Base-by-base conservation (phyloP, 352 stramenopile species). In the Lagenidium giganteum region DNA sequence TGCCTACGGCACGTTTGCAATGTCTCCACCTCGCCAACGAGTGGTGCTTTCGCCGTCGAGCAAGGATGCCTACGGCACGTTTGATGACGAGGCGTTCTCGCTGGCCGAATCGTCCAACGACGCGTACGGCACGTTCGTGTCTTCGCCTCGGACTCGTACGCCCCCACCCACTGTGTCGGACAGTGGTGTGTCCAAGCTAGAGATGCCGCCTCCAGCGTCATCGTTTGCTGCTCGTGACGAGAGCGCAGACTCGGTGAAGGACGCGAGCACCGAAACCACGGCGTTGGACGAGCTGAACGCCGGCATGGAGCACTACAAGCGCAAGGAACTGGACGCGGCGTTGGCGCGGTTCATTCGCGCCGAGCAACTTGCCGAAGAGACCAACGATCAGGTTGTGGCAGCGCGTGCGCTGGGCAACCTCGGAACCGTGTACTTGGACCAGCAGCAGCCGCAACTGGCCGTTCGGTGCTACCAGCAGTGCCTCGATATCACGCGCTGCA, bases 381-480 rank as follows among this genome's bases (percentile, higher is more conserved):
- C 51, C 0, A 45, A 70, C 17, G 72, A 87, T 35, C 49, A 67
- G 18, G 72, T 86, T 27, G 73, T 90, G 13, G 80, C 89, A 45
- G 80, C 74, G 9, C 71, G 77, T 13, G 77, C 80, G 3, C 67
- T 92, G 8, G 80, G 77, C 7, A 92, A 92, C 47, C 37, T 90
- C 13, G 77, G 80, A 24, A 90, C 77, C 2, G 77, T 90, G 22
- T 78, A 90, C 35, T 45, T 90, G 24, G 80, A 92, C 50, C 67
- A 75, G 37, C 58, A 86, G 44, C 80, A 83, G n/a, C 61, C 74
- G 2, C 49, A 70, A 17, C 70, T 88, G 23, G 80, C 80, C 8
- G 77, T 90, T 30, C 47, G 50, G 30, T 92, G 77, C 61, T 90
- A 92, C 54, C 54, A 86, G 44, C 74, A 83, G 34, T 90, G 74